Evolutionary conservation across 176 grass and related monocot genomes (phyloP).

Genomic region (Cenchrus purpureus): DNA sequence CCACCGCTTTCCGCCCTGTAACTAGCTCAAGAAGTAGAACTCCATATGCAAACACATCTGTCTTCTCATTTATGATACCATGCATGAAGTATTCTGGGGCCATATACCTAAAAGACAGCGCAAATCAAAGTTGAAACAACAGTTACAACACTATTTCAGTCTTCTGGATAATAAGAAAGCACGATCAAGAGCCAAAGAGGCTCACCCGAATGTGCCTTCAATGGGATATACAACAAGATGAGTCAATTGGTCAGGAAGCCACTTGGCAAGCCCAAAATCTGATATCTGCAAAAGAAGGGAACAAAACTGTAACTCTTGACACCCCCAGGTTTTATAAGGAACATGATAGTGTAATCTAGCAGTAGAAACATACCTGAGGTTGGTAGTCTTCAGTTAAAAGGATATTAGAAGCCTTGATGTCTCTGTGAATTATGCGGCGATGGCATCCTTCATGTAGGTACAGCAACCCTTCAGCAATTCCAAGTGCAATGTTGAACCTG

Average conservation of each 20-base stretch:
- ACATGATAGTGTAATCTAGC: background rate
- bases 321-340: conserved; percentile 1
- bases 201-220: conserved; percentile 98
- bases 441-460: conserved; percentile 97
- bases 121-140: conserved; percentile 37
- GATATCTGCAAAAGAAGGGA: conserved; percentile 68
- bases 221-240: conserved; percentile 94
- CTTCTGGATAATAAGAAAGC: conserved; percentile 14
- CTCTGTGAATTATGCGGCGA: conserved; percentile 96
- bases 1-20: conserved; percentile 86
- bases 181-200: conserved; percentile 1
- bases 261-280: conserved; percentile 98
- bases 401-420: conserved; percentile 99
- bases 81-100: conserved; percentile 99
- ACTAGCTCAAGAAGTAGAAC: conserved; percentile 94
- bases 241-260: conserved; percentile 90
- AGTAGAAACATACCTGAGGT: conserved; percentile 70
- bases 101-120: conserved; percentile 66
- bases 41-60: conserved; percentile 89
- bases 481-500: conserved; percentile 77
- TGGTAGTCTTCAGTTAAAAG: conserved; percentile 94
- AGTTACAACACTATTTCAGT: background rate
- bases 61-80: conserved; percentile 96
- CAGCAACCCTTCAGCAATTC: conserved; percentile 87
- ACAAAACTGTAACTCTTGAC: conserved; percentile 13